phyloP scores from a whole-genome alignment of 2,329 filamentous ascomycete species.

The Aspergillus chevalieri region DNA sequence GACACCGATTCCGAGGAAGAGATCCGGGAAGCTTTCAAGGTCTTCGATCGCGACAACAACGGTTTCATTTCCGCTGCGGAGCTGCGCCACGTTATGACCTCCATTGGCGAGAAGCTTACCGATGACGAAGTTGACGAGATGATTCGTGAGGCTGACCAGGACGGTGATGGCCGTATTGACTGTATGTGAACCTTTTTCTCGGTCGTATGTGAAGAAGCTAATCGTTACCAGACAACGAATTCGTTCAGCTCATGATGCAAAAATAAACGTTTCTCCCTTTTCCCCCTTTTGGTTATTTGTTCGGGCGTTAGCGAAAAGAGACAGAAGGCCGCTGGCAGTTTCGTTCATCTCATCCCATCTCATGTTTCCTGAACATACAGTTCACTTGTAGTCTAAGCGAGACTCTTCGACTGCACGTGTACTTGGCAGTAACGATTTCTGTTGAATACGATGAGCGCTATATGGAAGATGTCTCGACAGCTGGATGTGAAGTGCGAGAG shows the following conservation, averaged over 20 bases:
- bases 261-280: conserved; percentile 53
- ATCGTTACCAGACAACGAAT: conserved; percentile 68
- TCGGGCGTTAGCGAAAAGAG: conserved; percentile 25
- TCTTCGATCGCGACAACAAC: conserved; percentile 87
- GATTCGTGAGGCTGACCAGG: conserved; percentile 86
- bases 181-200: conserved; percentile 50
- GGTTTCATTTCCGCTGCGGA: conserved; percentile 86
- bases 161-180: conserved; percentile 81
- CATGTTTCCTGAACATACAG: conserved; percentile 10
- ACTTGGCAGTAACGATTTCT: conserved; percentile 9
- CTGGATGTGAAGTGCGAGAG: background rate
- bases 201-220: conserved; percentile 12
- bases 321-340: conserved; percentile 19
- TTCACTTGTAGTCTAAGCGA: conserved; percentile 22
- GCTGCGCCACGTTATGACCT: conserved; percentile 86
- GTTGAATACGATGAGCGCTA: conserved; percentile 6
- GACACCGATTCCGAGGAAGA: conserved; percentile 88
- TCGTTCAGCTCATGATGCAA: conserved; percentile 94
- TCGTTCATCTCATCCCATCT: conserved; percentile 15
- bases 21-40: conserved; percentile 84
- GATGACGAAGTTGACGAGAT: conserved; percentile 90
- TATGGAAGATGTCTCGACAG: background rate
- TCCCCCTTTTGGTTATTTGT: conserved; percentile 13
- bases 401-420: conserved; percentile 10
- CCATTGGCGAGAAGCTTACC: conserved; percentile 84